Base-by-base conservation (phyloP, 2,329 filamentous ascomycete species). In the Beauveria caledonica region DNA sequence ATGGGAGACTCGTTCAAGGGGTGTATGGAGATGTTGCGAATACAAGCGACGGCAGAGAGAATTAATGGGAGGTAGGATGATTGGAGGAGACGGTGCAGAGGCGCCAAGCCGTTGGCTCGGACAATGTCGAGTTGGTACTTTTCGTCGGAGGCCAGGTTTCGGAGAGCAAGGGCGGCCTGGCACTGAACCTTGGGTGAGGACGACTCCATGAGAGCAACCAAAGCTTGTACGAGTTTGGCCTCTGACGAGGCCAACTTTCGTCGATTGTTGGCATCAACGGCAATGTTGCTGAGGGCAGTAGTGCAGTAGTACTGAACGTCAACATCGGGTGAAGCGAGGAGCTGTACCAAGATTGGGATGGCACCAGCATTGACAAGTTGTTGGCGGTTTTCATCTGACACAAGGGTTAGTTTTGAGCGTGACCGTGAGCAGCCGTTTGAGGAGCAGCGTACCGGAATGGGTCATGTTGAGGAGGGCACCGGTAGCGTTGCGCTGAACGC, bases 221-320 rank as follows among this genome's bases (percentile, higher is more conserved):
- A 79, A 9, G 91, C 96, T 71, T 96, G 91, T 25, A 99, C 92
- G 27, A 99, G 82, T 66, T 92, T 90, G 23, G 90, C 86, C 72
- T 99, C 94, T 9, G 89, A 92, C 70, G 95, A 88, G 33, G 93
- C 91, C 58, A 99, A 83, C 72, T 93, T 92, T 70, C 92, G 91
- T 66, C 94, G 84, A 76, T 97, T 97, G 69, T 86, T 88, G 50
- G 88, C 83, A 71, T 99, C 94, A 58, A 99, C 94, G 7, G 94
- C 94, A 67, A 99, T 99, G 74, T 99, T 99, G 81, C 93, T 97
- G 62, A 99, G 84, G 13, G 94, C 94, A 5, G 94, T 99, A 19
- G 94, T 99, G 78, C 94, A 99, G 77, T 99, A 99, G 76, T 99
- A 99, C 77, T 99, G 94, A 36, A 99, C 94, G 71, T 99, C 94